Evolutionary conservation across 1,139 yeast species (phyloP).

Genomic region (Scheffersomyces segobiensis): DNA sequence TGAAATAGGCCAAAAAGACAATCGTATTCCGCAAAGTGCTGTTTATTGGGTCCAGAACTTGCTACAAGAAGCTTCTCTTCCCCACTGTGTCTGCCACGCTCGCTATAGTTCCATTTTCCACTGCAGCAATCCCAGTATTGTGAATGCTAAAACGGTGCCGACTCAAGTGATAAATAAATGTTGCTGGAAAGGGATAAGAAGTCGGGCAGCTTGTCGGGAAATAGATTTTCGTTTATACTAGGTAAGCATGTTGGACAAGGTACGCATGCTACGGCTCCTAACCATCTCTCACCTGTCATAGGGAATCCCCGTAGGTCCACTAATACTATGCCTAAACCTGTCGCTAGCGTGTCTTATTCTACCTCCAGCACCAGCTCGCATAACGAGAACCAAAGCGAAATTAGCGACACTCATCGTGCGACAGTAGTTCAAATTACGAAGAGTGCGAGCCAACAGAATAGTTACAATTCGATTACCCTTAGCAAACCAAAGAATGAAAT

Average conservation of each 20-base stretch:
- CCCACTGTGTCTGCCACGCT: not conserved
- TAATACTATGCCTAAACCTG: not conserved
- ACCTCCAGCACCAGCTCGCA: not conserved
- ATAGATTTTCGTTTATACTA: slow-evolving; percentile 30
- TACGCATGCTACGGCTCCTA: not conserved
- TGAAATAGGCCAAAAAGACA: not conserved
- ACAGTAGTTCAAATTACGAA: too few species aligned
- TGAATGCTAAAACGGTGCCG: not conserved
- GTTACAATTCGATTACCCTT: not conserved
- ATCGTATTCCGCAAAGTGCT: not conserved
- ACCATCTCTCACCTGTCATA: not conserved
- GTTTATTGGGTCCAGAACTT: not conserved
- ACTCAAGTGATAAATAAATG: not conserved
- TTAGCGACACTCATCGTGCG: not conserved
- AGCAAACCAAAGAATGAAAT: not conserved
- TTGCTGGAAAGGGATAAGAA: not conserved
- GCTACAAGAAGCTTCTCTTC: not conserved
- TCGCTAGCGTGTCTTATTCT: not conserved
- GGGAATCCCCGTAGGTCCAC: not conserved
- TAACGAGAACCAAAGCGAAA: not conserved
- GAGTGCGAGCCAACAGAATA: not conserved
- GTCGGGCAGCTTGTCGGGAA: slow-evolving; percentile 19
- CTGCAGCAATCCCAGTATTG: not conserved
- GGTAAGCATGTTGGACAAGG: slow-evolving; percentile 10
- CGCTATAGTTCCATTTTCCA: not conserved